Conservation (phyloP, 2,329 filamentous ascomycete species). For the Xylariaceae sp. region DNA sequence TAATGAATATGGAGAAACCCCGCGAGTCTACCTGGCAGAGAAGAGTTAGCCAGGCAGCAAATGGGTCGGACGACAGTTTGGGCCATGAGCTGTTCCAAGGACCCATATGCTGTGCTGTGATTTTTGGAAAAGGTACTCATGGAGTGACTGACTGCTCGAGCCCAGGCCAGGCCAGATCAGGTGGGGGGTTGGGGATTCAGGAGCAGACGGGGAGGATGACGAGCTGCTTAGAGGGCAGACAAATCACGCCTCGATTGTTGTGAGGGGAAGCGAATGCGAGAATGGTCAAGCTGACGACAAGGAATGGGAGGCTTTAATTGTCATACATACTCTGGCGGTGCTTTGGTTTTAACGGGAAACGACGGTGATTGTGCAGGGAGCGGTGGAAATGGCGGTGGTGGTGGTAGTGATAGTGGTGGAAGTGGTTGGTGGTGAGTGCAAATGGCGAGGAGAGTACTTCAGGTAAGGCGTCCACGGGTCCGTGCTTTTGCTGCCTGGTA, state of each 20-base stretch:
- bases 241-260: not conserved
- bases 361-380: no score
- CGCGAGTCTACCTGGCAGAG: not conserved
- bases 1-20: not conserved
- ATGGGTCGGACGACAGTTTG: not conserved
- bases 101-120: not conserved
- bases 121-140: not conserved
- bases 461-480: not conserved
- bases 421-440: not conserved
- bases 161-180: not conserved
- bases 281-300: not conserved
- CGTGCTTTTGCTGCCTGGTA: not conserved
- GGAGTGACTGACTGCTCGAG: not conserved
- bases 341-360: no score
- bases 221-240: not conserved
- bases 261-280: not conserved
- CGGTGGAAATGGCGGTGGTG: no score
- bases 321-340: no score
- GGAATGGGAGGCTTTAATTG: no score
- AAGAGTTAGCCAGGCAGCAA: constrained; percentile 4
- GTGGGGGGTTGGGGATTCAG: not conserved
- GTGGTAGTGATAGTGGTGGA: not conserved
- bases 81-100: not conserved
- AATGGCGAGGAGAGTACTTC: not conserved
- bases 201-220: not conserved